Evolutionary conservation across 345 rosid species (phyloP).

Genomic region (Eucalyptus sideroxylon): DNA sequence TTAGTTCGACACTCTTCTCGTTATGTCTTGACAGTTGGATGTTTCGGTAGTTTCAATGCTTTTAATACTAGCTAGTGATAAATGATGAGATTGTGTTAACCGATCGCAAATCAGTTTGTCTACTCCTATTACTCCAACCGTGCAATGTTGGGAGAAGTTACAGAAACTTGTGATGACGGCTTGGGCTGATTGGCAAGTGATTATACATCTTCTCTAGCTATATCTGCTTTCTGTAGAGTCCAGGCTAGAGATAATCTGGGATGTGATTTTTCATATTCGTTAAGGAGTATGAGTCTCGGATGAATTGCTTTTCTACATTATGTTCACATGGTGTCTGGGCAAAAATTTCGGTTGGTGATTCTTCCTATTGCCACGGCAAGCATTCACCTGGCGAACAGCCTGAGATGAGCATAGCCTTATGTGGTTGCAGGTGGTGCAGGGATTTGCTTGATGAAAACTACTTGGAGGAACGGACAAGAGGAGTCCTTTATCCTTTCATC

Average conservation of each 20-base stretch:
- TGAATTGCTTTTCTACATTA: not conserved
- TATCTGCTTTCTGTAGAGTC: not conserved
- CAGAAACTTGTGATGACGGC: not conserved
- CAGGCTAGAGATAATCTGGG: not conserved
- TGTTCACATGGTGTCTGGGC: not conserved
- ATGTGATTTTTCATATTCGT: not conserved
- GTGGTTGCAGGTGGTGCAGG: conserved; percentile 28
- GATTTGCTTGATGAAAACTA: conserved; percentile 72
- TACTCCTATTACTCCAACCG: not conserved
- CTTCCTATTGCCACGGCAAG: not conserved
- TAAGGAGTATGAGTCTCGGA: not conserved
- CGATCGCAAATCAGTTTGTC: not conserved
- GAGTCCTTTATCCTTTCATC: conserved; percentile 53
- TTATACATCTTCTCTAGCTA: not conserved
- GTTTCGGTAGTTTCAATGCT: not conserved
- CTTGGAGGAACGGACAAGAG: conserved; percentile 65
- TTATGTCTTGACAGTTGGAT: not conserved
- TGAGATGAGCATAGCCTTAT: not conserved
- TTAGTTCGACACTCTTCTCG: not conserved
- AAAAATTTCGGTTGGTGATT: not conserved
- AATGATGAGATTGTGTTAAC: not conserved
- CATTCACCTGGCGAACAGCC: not conserved
- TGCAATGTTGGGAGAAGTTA: not conserved
- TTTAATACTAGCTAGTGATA: not conserved
- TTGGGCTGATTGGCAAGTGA: not conserved